phyloP scores from a whole-genome alignment of 208 protist species.

The Sergeia podlipaevii region DNA sequence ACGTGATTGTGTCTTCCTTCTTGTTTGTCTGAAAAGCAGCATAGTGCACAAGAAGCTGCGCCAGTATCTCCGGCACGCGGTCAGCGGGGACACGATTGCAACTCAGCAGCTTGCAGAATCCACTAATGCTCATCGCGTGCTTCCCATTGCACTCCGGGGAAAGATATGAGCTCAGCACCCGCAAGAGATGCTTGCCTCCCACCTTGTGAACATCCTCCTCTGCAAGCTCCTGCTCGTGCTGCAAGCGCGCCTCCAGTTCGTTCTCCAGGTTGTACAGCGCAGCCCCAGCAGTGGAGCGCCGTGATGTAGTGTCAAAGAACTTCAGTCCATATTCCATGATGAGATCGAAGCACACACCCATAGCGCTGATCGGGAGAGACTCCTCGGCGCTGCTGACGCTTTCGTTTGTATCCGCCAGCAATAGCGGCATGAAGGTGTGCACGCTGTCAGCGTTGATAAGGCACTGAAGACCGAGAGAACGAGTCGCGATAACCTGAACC shows the following conservation, averaged over 20 bases:
- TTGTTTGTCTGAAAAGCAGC: slow-evolving; percentile 20
- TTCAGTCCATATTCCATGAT: slow-evolving; percentile 86
- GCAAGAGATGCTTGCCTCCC: slow-evolving; percentile 54
- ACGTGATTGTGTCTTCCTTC: slow-evolving; percentile 19
- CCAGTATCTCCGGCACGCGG: slow-evolving; percentile 44
- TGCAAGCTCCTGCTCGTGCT: slow-evolving; percentile 67
- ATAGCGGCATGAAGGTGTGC: slow-evolving; percentile 89
- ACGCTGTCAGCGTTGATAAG: slow-evolving; percentile 83
- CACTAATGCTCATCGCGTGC: slow-evolving; percentile 40
- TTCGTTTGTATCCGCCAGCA: slow-evolving; percentile 61
- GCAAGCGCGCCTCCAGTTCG: slow-evolving; percentile 47
- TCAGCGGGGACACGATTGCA: slow-evolving; percentile 74
- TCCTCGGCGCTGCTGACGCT: slow-evolving; percentile 6
- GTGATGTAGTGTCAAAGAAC: slow-evolving; percentile 61
- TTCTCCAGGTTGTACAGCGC: slow-evolving; percentile 9
- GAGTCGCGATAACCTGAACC: slow-evolving; percentile 74
- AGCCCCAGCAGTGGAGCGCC: neutral
- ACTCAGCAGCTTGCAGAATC: slow-evolving; percentile 86
- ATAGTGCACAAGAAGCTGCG: slow-evolving; percentile 65
- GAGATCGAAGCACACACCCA: slow-evolving; percentile 78
- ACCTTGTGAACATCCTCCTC: slow-evolving; percentile 85
- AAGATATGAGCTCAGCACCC: slow-evolving; percentile 51
- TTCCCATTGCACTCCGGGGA: slow-evolving; percentile 22
- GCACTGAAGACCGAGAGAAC: slow-evolving; percentile 79
- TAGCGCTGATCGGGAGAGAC: slow-evolving; percentile 55